Percentiles rank a stretch among this genome's conserved stretches.
These are phyloP conservation scores for Anthostomella pinea DNA, from an alignment of 2,329 filamentous ascomycete species.

Conservation along the genomic window DNA sequence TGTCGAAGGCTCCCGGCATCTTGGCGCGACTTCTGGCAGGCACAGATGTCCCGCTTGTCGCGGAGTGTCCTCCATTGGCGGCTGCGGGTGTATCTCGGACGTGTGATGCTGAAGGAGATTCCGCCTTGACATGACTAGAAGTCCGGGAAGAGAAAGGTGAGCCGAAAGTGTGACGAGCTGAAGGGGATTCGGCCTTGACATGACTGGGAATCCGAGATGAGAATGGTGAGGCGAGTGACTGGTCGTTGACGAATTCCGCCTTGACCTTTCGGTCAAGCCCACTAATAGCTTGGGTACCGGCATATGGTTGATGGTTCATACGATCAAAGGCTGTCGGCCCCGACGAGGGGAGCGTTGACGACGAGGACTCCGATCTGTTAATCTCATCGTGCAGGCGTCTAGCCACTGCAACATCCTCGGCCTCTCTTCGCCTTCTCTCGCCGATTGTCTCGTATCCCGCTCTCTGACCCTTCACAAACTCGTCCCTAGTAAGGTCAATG, in stretches of 20 bases:
- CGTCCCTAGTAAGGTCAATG: constrained; percentile 43
- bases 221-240: too few relatives aligned
- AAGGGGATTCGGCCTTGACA: neutral
- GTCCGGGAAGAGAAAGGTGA: constrained; percentile 11
- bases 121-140: constrained; percentile 1
- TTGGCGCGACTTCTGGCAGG: neutral
- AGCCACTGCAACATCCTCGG: constrained; percentile 29
- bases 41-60: too few relatives aligned
- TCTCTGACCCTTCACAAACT: constrained; percentile 25
- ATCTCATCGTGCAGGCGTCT: constrained; percentile 15
- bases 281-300: neutral
- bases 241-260: neutral
- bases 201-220: too few relatives aligned
- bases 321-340: constrained; percentile 6
- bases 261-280: neutral
- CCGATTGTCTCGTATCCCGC: constrained; percentile 37
- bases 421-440: constrained; percentile 35
- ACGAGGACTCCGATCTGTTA: constrained; percentile 5
- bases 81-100: too few relatives aligned
- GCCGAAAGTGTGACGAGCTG: constrained; percentile 4
- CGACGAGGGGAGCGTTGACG: constrained; percentile 1
- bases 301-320: constrained; percentile 4
- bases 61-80: too few relatives aligned
- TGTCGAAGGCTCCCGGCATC: neutral
- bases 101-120: constrained; percentile 1